Conservation (phyloP, 345 rosid species). For the Acer campestre region DNA sequence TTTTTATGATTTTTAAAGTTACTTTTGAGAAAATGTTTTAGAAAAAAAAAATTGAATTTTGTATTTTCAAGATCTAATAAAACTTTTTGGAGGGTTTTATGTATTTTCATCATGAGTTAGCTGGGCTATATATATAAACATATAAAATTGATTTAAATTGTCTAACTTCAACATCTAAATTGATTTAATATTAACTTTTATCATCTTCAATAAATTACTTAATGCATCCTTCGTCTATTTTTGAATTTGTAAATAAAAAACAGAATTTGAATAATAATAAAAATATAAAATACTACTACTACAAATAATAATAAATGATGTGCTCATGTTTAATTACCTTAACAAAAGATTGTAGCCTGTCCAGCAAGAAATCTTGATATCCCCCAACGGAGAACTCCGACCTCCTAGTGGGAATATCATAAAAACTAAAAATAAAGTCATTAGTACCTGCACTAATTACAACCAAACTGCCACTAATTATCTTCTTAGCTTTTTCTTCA, state of each 20-base stretch:
- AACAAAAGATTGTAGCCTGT: slow-evolving; percentile 26
- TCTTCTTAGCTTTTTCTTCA: slow-evolving; percentile 37
- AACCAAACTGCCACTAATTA: slow-evolving; percentile 43
- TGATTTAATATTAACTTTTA: too few relatives aligned
- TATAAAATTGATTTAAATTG: too few relatives aligned
- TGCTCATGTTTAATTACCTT: slow-evolving; percentile 42
- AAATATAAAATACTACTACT: too few relatives aligned
- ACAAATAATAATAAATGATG: not conserved
- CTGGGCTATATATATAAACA: too few relatives aligned
- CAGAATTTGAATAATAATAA: too few relatives aligned
- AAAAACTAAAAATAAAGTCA: slow-evolving; percentile 50
- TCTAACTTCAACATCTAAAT: too few relatives aligned
- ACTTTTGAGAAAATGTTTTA: not conserved
- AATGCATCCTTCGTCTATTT: too few relatives aligned
- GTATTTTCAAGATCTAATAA: too few relatives aligned
- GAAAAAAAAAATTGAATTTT: not conserved
- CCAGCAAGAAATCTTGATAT: slow-evolving; percentile 57
- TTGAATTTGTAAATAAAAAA: too few relatives aligned
- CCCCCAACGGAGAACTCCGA: slow-evolving; percentile 33
- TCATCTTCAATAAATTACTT: too few relatives aligned
- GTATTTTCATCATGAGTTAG: too few relatives aligned
- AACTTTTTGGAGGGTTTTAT: too few relatives aligned
- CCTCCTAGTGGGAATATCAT: slow-evolving; percentile 41
- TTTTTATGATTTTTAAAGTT: not conserved
- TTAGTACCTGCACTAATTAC: slow-evolving; percentile 69